These are phyloP conservation scores for Sporothrix curviconia DNA, from an alignment of 2,329 filamentous ascomycete species.

Conservation along the genomic window DNA sequence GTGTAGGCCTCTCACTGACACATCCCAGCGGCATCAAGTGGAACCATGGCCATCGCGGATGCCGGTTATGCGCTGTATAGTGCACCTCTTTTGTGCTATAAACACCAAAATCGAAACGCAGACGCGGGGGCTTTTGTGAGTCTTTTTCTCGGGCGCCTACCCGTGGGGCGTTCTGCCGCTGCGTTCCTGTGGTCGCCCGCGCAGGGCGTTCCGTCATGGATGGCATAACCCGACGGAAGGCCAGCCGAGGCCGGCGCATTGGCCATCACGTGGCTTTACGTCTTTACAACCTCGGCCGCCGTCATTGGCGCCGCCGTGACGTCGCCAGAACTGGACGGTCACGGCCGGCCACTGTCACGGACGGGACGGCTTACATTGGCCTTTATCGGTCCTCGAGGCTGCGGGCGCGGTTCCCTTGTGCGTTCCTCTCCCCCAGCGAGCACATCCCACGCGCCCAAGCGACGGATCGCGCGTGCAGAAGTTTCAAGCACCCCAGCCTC, in stretches of 20 bases:
- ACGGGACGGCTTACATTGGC: constrained; percentile 24
- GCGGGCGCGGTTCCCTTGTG: constrained; percentile 18
- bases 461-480: constrained; percentile 11
- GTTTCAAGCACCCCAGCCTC: constrained; percentile 6
- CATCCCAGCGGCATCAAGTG: constrained; percentile 48
- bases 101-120: constrained; percentile 57
- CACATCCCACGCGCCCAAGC: constrained; percentile 6
- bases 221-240: constrained; percentile 33
- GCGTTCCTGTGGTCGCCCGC: constrained; percentile 71
- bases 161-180: constrained; percentile 67
- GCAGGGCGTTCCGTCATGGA: constrained; percentile 75
- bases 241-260: constrained; percentile 9
- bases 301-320: constrained; percentile 23
- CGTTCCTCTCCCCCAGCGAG: constrained; percentile 17
- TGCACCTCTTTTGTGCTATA: constrained; percentile 60
- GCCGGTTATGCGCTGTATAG: constrained; percentile 67
- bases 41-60: constrained; percentile 61
- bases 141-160: constrained; percentile 65
- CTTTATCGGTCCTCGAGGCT: constrained; percentile 24
- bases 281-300: constrained; percentile 24
- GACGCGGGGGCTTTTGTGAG: constrained; percentile 61
- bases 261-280: constrained; percentile 17
- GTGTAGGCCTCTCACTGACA: constrained; percentile 36
- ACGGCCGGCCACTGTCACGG: constrained; percentile 19
- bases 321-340: constrained; percentile 18